Conservation (phyloP, 768 basidiomycete species). For the Amanita jacksonii region DNA sequence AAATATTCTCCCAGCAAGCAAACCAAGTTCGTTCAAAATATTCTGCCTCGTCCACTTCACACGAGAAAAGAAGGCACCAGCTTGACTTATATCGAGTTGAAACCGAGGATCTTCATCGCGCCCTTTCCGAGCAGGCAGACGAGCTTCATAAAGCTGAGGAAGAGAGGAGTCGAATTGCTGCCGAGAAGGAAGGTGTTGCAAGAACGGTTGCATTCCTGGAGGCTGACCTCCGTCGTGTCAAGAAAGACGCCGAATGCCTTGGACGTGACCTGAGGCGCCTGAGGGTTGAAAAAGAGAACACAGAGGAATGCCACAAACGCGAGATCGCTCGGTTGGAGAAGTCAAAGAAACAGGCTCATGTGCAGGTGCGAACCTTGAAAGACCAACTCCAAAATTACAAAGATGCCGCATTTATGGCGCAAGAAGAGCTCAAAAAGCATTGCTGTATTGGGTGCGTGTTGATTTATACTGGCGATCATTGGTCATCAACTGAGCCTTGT, state of each 20-base stretch:
- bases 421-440: slow-evolving; percentile 43
- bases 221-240: slow-evolving; percentile 65
- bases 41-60: slow-evolving; percentile 49
- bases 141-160: slow-evolving; percentile 55
- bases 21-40: slow-evolving; percentile 57
- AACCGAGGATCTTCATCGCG: slow-evolving; percentile 66
- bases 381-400: slow-evolving; percentile 55
- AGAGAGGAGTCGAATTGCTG: slow-evolving; percentile 51
- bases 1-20: slow-evolving; percentile 32
- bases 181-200: slow-evolving; percentile 58
- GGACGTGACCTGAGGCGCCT: slow-evolving; percentile 68
- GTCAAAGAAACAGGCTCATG: slow-evolving; percentile 55
- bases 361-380: slow-evolving; percentile 54
- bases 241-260: slow-evolving; percentile 67
- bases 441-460: slow-evolving; percentile 49
- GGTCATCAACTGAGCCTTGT: not conserved
- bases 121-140: slow-evolving; percentile 48
- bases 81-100: slow-evolving; percentile 64
- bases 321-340: slow-evolving; percentile 51
- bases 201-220: slow-evolving; percentile 61
- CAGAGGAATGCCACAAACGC: slow-evolving; percentile 44
- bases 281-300: slow-evolving; percentile 55
- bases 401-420: slow-evolving; percentile 35
- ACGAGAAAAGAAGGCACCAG: slow-evolving; percentile 63
- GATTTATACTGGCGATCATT: not conserved